Conservation (phyloP, 495 filamentous ascomycete genomes). For the Penicillium paradoxum region DNA sequence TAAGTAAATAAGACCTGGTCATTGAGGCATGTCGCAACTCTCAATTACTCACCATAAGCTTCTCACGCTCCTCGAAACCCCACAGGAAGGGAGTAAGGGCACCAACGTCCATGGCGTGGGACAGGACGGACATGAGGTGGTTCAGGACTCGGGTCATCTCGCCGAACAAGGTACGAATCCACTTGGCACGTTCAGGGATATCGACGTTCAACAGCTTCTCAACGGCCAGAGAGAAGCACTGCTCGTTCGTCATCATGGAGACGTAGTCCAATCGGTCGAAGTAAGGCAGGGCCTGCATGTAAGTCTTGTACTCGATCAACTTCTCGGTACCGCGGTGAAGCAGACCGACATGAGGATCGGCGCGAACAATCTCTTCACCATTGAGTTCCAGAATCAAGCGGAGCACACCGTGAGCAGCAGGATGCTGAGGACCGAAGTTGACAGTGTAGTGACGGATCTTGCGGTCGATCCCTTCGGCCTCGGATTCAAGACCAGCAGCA, state of each 20-base stretch:
- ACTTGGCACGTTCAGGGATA: constrained; percentile 93
- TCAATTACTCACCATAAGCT: constrained; percentile 78
- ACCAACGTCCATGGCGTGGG: constrained; percentile 99
- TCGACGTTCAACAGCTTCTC: constrained; percentile 99
- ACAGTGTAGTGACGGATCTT: constrained; percentile 99
- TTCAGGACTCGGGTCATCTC: constrained; percentile 95
- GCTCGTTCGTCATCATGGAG: constrained; percentile 99
- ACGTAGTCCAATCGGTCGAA: constrained; percentile 99
- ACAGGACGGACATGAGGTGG: constrained; percentile 96
- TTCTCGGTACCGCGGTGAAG: constrained; percentile 98
- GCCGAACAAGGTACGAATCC: constrained; percentile 91
- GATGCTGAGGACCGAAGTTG: constrained; percentile 99
- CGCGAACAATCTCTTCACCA: constrained; percentile 94
- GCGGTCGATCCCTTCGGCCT: constrained; percentile 56
- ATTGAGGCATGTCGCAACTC: neutral
- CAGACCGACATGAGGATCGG: constrained; percentile 95
- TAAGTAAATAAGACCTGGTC: neutral
- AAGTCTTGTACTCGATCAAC: constrained; percentile 99
- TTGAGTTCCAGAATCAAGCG: constrained; percentile 96
- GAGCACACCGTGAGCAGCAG: constrained; percentile 96
- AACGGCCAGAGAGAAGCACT: constrained; percentile 90
- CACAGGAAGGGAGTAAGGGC: constrained; percentile 97
- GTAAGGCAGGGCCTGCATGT: constrained; percentile 96
- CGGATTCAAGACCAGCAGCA: constrained; percentile 43
- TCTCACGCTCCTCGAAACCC: constrained; percentile 99